Base-by-base conservation (phyloP, 2,329 filamentous ascomycete species). In the Coniella vitis region DNA sequence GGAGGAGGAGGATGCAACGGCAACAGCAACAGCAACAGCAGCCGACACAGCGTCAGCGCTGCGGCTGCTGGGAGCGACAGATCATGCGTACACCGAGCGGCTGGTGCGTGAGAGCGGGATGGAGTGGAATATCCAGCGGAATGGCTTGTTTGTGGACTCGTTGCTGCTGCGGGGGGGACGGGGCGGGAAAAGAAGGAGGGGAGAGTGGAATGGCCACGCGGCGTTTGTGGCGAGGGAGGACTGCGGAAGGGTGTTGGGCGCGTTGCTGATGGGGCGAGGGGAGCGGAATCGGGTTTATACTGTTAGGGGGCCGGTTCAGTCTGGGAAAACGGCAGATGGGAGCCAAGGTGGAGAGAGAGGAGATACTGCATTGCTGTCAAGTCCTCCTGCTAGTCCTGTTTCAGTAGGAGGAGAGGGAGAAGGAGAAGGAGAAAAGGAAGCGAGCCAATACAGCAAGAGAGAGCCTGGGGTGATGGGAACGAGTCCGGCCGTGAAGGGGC, bases 201-300 rank as follows among this genome's bases (percentile, higher is more conserved):
- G 63, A 1, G 64, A 63, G 2, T 63, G 62, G 54, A 66, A 62
- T n/a, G n/a, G n/a, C 47, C 25, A 29, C 10, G 65, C 67, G 25
- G 64, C 65, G 1, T 64, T 63, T 46, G 51, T 68, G 50, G 61
- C 65, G 9, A 65, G 67, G 44, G 65, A 69, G 38, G 63, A 66
- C 37, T 65, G 67, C 5, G 60, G 58, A 7, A 54, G 60, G 12
- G 53, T 60, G 36, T 46, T 57, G 25, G 57, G 63, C 1, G 65
- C 66, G 14, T 50, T 55, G 38, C 49, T 68, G 29, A 49, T 63
- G 19, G 54, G 59, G 2, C 57, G 67, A 4, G 64, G 65, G 43
- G 57, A 63, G 32, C 64, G 64, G 7, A 60, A 55, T 21, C 56
- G 65, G 51, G 51, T 67, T 1, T 65, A 67, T 48, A 67, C 67